Base-by-base conservation (phyloP, 257 asterid genomes). In the Penstemon eatonii region DNA sequence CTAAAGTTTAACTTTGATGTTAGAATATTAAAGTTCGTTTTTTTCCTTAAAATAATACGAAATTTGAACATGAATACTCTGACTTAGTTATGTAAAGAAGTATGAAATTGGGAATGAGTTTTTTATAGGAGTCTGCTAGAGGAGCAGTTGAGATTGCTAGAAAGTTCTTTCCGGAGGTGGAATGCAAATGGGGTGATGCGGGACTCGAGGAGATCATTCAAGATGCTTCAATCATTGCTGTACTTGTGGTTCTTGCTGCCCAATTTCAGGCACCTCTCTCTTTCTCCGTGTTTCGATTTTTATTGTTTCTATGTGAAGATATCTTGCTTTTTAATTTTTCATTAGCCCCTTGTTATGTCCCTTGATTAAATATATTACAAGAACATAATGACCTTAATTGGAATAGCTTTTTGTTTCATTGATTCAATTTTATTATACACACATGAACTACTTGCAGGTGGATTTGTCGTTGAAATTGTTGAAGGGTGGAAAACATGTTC, bases 191-290 rank as follows among this genome's bases (percentile, higher is more conserved):
- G 96, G 97, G 96, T n/a, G 95, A 87, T 62, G 83, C 68, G 6
- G 99, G 99, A 39, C 88, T 93, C 33, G 80, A 80, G 61, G 94
- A 88, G 76, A 93, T 93, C 65, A 80, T 90, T 80, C 79, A 68
- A 47, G 96, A 90, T 76, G 64, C 79, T 84, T 82, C 92, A 60
- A 83, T 93, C 55, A 63, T 76, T 63, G 96, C 92, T 51, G 97
- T 88, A 64, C 86, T 91, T 12, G 95, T 93, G 10, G 99, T 87
- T 54, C 95, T 93, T 70, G 95, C 99, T 43, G 99, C 95, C 4
- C 99, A 87, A 70, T 55, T 70, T 73, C 97, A 90, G 97, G 98
- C 81, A 80, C 71, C 59, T 70, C 41, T 53, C 46, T 25, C 67
- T 37, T 19, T 77, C 56, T 62, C 37, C 65, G 13, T 64, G 19